These are phyloP conservation scores for Penicillium canariense DNA, from an alignment of 495 filamentous ascomycete genomes.

Conservation along the genomic window DNA sequence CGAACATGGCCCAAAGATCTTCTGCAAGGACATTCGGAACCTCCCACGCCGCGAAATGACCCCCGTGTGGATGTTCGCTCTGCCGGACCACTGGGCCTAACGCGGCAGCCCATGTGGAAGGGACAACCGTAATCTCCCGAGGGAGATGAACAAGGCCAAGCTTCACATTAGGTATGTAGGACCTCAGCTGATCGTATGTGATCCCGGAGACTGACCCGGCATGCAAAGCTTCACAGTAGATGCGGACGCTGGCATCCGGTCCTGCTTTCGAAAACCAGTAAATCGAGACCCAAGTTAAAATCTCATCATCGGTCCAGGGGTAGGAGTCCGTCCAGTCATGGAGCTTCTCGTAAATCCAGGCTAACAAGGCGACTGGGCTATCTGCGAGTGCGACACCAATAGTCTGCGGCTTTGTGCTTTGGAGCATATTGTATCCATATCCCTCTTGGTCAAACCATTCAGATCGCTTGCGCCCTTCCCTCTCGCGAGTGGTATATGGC, in stretches of 20 bases:
- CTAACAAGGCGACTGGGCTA: conserved; percentile 58
- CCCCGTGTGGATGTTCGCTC: conserved; percentile 50
- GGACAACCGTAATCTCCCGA: conserved; percentile 49
- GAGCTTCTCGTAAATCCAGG: conserved; percentile 71
- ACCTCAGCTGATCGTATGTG: conserved; percentile 14
- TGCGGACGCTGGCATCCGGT: conserved; percentile 52
- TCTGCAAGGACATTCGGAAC: conserved; percentile 49
- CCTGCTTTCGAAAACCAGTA: conserved; percentile 59
- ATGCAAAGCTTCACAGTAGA: conserved; percentile 58
- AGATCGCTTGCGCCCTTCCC: conserved; percentile 46
- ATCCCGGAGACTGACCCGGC: conserved; percentile 5
- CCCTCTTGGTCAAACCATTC: conserved; percentile 52
- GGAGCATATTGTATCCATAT: conserved; percentile 54
- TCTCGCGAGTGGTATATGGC: conserved; percentile 27
- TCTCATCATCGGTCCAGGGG: conserved; percentile 66
- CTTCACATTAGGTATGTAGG: conserved; percentile 39
- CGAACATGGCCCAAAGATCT: conserved; percentile 59
- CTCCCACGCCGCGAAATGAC: conserved; percentile 65
- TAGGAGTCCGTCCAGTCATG: conserved; percentile 66
- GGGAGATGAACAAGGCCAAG: conserved; percentile 55
- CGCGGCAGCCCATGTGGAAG: conserved; percentile 47
- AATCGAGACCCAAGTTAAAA: conserved; percentile 63
- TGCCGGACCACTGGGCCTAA: conserved; percentile 56
- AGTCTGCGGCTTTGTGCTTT: conserved; percentile 63
- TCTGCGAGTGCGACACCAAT: conserved; percentile 56